Conservation (phyloP, 768 basidiomycete species). For the Macrolepiota fuliginosa region DNA sequence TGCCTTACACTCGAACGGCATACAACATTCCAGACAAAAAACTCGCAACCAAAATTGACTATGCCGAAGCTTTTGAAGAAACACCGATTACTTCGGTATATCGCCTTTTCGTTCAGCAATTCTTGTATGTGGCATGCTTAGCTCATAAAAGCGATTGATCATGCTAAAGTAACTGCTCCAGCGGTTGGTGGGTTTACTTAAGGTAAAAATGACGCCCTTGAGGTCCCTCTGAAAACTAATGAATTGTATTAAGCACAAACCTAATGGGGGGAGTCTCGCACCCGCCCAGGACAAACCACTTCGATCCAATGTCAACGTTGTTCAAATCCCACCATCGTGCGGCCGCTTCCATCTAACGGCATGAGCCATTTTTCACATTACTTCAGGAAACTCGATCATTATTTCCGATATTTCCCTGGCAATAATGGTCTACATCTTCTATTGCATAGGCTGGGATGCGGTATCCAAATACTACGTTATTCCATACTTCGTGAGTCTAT, state of each 20-base stretch:
- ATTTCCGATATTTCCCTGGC: constrained; percentile 29
- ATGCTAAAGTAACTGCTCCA: constrained; percentile 3
- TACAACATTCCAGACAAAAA: constrained; percentile 38
- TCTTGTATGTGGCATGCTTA: constrained; percentile 27
- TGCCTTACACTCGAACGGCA: constrained; percentile 46
- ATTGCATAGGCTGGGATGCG: constrained; percentile 22
- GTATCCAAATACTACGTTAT: constrained; percentile 33
- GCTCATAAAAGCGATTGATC: not conserved
- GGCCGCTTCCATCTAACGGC: constrained; percentile 6
- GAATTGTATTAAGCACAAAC: constrained; percentile 29
- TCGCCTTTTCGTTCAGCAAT: constrained; percentile 49
- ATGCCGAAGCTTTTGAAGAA: constrained; percentile 50
- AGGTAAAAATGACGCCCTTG: constrained; percentile 16
- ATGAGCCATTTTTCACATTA: constrained; percentile 8
- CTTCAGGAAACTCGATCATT: constrained; percentile 35
- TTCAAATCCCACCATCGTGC: constrained; percentile 39
- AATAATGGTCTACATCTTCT: constrained; percentile 24
- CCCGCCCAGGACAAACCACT: constrained; percentile 45
- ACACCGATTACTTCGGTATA: constrained; percentile 43
- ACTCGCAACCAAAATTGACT: constrained; percentile 37
- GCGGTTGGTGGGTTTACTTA: constrained; percentile 38
- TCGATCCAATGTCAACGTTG: constrained; percentile 34
- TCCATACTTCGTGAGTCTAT: constrained; percentile 41
- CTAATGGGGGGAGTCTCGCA: constrained; percentile 47
- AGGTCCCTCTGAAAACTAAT: not conserved